Base-by-base conservation (phyloP, 495 filamentous ascomycete species). In the Talaromyces borbonicus region DNA sequence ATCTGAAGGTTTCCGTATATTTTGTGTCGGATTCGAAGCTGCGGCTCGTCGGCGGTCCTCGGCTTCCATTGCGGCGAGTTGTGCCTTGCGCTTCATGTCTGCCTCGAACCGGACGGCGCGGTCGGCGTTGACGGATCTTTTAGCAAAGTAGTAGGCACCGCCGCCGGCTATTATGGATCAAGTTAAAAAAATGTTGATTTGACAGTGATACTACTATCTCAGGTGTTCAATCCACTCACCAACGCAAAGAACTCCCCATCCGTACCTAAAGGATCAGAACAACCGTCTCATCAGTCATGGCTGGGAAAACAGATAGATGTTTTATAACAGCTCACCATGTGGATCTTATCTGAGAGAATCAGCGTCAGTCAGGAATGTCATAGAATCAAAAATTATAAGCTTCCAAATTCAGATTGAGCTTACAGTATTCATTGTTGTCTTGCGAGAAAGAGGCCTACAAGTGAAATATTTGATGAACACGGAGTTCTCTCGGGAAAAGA, bases 141-240 rank as follows among this genome's bases (percentile, higher is more conserved):
- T 98, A 45, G 92, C 93, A 63, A 95, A 95, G 69, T 87, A 87
- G 75, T 98, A 98, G 51, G 92, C 88, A 43, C 78, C 90, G 57
- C 86, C 92, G 57, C 90, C 92, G 47, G 85, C 83, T 88, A 38
- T 38, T 22, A 41, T 30, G n/a, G n/a, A n/a, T n/a, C n/a, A n/a
- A n/a, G n/a, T n/a, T n/a, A n/a, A n/a, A n/a, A n/a, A n/a, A n/a
- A n/a, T n/a, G n/a, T 22, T 24, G 9, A 7, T 24, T 20, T 5
- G 14, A 14, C 14, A 6, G 23, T 40, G 37, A 15, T 59, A 40
- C 33, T 16, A 47, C 19, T 35, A 48, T 14, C 4, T 31, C 26
- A 37, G 11, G 12, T 25, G 40, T 16, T 14, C 5, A 22, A 27
- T 8, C 0, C 14, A 51, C 56, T 49, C 73, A 87, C 85, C 85